Conservation (phyloP, 306 rosid species). For the Glycine latifolia region DNA sequence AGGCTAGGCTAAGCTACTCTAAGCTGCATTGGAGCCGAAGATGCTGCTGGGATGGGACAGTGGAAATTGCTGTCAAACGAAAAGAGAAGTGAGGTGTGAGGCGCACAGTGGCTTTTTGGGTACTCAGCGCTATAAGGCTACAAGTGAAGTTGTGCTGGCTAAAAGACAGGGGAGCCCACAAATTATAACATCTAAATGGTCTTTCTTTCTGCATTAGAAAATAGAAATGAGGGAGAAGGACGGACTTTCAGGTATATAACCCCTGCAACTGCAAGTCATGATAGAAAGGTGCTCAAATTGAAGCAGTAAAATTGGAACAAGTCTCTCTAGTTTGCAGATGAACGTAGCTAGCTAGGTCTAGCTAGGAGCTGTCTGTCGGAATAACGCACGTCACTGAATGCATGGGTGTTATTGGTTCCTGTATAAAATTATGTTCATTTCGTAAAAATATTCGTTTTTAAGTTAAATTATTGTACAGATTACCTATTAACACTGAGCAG, state of each 20-base stretch:
- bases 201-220: too few species aligned
- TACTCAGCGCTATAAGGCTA: not conserved
- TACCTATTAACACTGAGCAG: slow-evolving; percentile 41
- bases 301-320: too few species aligned
- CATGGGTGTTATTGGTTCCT: slow-evolving; percentile 1
- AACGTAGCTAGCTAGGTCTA: too few species aligned
- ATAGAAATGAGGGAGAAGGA: too few species aligned
- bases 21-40: slow-evolving; percentile 32
- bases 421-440: slow-evolving; percentile 24
- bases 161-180: too few species aligned
- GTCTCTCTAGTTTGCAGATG: too few species aligned
- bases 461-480: slow-evolving; percentile 51
- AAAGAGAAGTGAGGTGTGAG: slow-evolving; percentile 1
- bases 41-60: slow-evolving; percentile 25
- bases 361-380: too few species aligned
- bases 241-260: too few species aligned
- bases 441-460: slow-evolving; percentile 29
- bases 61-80: not conserved
- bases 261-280: too few species aligned
- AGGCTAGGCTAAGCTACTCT: not conserved
- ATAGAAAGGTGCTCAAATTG: too few species aligned
- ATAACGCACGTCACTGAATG: too few species aligned
- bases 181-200: too few species aligned
- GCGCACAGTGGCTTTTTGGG: slow-evolving; percentile 13
- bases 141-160: slow-evolving; percentile 12